Conservation (phyloP, 495 filamentous ascomycete species). For the Terfezia boudieri region DNA sequence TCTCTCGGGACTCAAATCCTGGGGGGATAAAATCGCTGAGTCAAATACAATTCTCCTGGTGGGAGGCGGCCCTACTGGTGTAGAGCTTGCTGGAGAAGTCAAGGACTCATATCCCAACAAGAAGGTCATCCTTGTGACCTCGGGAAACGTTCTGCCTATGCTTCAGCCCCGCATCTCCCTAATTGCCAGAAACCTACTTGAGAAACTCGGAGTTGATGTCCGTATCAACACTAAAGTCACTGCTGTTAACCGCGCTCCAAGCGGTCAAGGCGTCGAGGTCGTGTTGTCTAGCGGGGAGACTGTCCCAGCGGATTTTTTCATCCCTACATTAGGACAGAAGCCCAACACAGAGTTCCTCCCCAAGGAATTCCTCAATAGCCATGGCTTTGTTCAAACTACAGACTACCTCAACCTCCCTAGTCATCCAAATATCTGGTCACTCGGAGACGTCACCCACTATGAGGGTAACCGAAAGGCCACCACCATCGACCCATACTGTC, state of each 20-base stretch:
- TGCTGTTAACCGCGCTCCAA: constrained; percentile 3
- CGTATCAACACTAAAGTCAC: constrained; percentile 22
- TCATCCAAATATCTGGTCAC: constrained; percentile 28
- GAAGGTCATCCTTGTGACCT: constrained; percentile 28
- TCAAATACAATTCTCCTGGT: constrained; percentile 41
- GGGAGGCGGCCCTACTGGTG: constrained; percentile 45
- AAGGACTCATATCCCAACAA: constrained; percentile 19
- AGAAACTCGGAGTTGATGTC: constrained; percentile 30
- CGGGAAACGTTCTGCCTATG: constrained; percentile 20
- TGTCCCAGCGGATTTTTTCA: constrained; percentile 33
- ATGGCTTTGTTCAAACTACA: constrained; percentile 34
- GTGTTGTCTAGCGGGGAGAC: constrained; percentile 20
- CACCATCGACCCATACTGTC: not conserved
- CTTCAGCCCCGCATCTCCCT: not conserved
- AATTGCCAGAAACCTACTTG: constrained; percentile 23
- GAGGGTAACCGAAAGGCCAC: constrained; percentile 1
- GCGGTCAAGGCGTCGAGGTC: constrained; percentile 5
- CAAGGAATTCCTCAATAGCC: constrained; percentile 24
- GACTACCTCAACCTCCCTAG: constrained; percentile 29
- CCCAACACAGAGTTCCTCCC: constrained; percentile 42
- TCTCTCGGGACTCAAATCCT: constrained; percentile 10
- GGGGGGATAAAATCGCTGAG: constrained; percentile 21
- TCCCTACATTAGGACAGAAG: constrained; percentile 36
- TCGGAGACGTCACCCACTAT: constrained; percentile 26
- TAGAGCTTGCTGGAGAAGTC: constrained; percentile 38